Evolutionary conservation across 345 rosid species (phyloP), one percentile per base, ranked within the genome.

Genomic region (Chamaenerion angustifolium): DNA sequence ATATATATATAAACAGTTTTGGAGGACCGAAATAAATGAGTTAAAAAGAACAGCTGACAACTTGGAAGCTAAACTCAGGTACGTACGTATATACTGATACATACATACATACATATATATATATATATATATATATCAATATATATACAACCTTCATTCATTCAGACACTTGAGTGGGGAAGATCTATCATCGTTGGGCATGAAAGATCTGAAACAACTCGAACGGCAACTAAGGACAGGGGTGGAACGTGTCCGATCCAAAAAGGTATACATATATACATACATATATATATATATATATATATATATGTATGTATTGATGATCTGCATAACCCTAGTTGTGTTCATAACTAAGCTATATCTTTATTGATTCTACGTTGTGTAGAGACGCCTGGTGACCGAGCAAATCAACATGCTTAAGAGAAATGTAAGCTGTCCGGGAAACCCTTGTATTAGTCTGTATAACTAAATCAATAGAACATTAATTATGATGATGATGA

Each of bases 81-180:
- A 66, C 17, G 61, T 43, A n/a, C n/a, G n/a, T 43, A 1, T 9
- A 18, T 14, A n/a, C n/a, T n/a, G n/a, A n/a, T n/a, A n/a, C n/a
- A n/a, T n/a, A n/a, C n/a, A n/a, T n/a, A n/a, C n/a, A n/a, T n/a
- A n/a, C 17, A 16, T 14, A 45, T 45, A 14, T 10, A 45, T 9
- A 9, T 15, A 14, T 9, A 9, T n/a, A 45, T 15, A 9, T 4
- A 46, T 15, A 46, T 15, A 16, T 46, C 13, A 0, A 51, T 51
- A 4, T 25, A 10, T 40, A 25, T 51, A 12, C 17, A 14, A 55
- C 16, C 25, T 21, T 42, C 17, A 12, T 15, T 11, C 40, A 9
- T 8, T 19, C 52, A 80, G 88, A 70, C 75, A 80, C 51, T 48
- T 70, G 15, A 11, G 44, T 45, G 88, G 83, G 37, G 81, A 80